Evolutionary conservation across 495 filamentous ascomycete species (phyloP).

Genomic region (Parathielavia appendiculata): DNA sequence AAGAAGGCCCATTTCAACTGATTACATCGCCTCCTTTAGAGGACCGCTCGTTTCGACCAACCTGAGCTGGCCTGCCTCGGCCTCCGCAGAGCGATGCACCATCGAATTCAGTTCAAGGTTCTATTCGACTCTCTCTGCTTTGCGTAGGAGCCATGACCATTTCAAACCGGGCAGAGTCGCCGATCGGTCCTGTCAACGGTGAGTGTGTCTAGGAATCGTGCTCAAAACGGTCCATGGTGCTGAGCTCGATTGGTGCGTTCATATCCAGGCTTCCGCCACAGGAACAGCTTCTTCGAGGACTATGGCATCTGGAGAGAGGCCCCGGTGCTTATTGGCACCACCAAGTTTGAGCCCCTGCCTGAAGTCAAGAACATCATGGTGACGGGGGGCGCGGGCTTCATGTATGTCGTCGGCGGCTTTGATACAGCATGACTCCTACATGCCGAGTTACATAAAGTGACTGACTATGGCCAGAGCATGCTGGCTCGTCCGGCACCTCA

Average conservation of each 20-base stretch:
- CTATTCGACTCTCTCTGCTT: background rate
- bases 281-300: slow-evolving; percentile 46
- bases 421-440: background rate
- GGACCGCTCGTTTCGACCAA: background rate
- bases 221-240: background rate
- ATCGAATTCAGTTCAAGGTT: background rate
- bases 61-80: background rate
- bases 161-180: background rate
- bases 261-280: slow-evolving; percentile 9
- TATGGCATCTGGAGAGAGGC: slow-evolving; percentile 60
- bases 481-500: slow-evolving; percentile 68
- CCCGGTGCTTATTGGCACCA: slow-evolving; percentile 58
- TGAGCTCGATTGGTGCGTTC: background rate
- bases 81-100: background rate
- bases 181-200: slow-evolving; percentile 8
- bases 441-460: slow-evolving; percentile 8
- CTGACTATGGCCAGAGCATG: slow-evolving; percentile 43
- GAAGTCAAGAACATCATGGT: slow-evolving; percentile 68
- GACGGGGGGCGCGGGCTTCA: slow-evolving; percentile 68
- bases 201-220: background rate
- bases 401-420: slow-evolving; percentile 43
- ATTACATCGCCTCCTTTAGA: background rate
- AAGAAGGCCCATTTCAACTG: background rate
- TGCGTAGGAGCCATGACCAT: slow-evolving; percentile 9
- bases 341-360: slow-evolving; percentile 55